Evolutionary conservation across 768 basidiomycete genomes (phyloP).

Genomic region (Leccinum imitatum): DNA sequence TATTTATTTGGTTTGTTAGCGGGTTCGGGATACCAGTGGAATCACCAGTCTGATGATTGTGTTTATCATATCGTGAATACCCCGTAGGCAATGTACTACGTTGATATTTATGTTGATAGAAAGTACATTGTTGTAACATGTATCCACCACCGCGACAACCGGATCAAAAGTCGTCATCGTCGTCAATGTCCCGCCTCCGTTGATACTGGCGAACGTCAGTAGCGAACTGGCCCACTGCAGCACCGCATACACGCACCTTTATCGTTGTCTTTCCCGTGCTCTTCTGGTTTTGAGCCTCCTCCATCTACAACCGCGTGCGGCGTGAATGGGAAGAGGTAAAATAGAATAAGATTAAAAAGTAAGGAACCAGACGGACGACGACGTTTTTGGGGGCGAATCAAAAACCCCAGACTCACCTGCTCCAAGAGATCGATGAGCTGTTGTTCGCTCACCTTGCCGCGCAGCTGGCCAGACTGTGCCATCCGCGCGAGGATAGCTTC

Average conservation of each 20-base stretch:
- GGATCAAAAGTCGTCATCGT: constrained; percentile 56
- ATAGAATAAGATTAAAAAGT: background rate
- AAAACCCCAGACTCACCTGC: constrained; percentile 50
- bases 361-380: background rate
- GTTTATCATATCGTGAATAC: background rate
- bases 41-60: background rate
- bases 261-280: constrained; percentile 58
- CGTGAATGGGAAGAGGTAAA: constrained; percentile 5
- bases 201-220: constrained; percentile 46
- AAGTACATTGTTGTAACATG: background rate
- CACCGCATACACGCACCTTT: constrained; percentile 39
- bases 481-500: constrained; percentile 76
- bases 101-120: background rate
- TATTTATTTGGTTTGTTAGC: background rate
- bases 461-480: constrained; percentile 81
- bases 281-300: constrained; percentile 49
- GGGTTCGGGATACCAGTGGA: background rate
- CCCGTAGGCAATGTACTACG: background rate
- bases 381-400: background rate
- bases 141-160: background rate
- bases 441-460: constrained; percentile 71
- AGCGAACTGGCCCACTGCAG: background rate
- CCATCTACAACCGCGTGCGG: constrained; percentile 41
- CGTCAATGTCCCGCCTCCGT: constrained; percentile 64
- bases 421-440: constrained; percentile 86